Percentiles rank a stretch among this genome's conserved stretches.
These are phyloP conservation scores for Ceratocystis cacaofunesta DNA, from an alignment of 2,329 filamentous ascomycete genomes.

Conservation along the genomic window DNA sequence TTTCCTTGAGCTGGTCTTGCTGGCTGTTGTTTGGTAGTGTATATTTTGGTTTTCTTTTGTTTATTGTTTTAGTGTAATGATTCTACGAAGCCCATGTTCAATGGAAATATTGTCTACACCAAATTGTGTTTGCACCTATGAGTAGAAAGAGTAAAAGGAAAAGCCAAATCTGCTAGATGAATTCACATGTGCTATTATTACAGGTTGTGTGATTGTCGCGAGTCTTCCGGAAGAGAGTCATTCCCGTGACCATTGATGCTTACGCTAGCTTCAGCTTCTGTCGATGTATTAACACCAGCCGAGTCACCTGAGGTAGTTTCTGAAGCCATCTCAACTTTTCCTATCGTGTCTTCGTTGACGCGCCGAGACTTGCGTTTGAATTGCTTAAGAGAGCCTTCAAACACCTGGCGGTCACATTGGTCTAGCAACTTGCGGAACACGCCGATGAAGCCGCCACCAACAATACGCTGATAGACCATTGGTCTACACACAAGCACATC, in stretches of 20 bases:
- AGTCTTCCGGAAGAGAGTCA: no score
- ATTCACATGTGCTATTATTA: not conserved
- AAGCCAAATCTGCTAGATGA: no score
- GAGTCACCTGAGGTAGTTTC: not conserved
- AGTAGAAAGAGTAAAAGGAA: no score
- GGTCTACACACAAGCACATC: slow-evolving; percentile 29
- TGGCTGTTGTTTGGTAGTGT: slow-evolving; percentile 2
- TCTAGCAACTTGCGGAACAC: slow-evolving; percentile 25
- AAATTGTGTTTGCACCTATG: not conserved
- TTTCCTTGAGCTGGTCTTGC: not conserved
- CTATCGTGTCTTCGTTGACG: not conserved
- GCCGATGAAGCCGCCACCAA: slow-evolving; percentile 29
- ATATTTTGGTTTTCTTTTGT: slow-evolving; percentile 8
- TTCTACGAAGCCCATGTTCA: slow-evolving; percentile 10
- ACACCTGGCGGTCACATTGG: slow-evolving; percentile 1
- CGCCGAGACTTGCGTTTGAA: not conserved
- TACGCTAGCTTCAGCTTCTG: not conserved
- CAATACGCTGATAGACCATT: slow-evolving; percentile 28
- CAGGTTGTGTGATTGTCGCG: not conserved
- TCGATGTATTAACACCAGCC: not conserved
- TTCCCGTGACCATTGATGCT: not conserved
- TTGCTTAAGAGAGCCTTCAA: slow-evolving; percentile 7
- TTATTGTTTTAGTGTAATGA: slow-evolving; percentile 12
- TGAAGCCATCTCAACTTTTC: not conserved
- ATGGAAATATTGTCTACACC: slow-evolving; percentile 10